A percentile compares a stretch with the other conserved stretches of the same genome.
These are phyloP conservation scores for Pseudocercospora vitis DNA, from an alignment of 2,329 filamentous ascomycete species.

Conservation along the genomic window DNA sequence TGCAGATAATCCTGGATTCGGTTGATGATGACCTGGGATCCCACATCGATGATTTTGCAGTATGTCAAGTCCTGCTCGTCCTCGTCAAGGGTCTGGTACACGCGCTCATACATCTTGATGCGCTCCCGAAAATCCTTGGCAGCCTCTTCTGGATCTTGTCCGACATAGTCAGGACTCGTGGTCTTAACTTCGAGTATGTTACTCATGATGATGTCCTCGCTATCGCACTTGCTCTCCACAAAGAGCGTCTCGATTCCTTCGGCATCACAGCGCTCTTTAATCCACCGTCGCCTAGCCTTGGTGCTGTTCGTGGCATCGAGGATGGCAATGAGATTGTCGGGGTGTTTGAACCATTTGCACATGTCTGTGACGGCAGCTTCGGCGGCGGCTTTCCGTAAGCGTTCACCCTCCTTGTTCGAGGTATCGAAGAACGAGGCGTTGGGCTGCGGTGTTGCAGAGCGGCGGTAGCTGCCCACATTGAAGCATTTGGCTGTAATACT, in stretches of 20 bases:
- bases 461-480: slow-evolving; percentile 95
- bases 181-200: slow-evolving; percentile 94
- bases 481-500: slow-evolving; percentile 92
- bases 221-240: slow-evolving; percentile 95
- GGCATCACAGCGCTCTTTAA: slow-evolving; percentile 72
- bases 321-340: slow-evolving; percentile 82
- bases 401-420: slow-evolving; percentile 85
- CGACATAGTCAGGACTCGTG: slow-evolving; percentile 89
- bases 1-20: slow-evolving; percentile 95
- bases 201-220: slow-evolving; percentile 94
- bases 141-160: slow-evolving; percentile 88
- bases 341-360: slow-evolving; percentile 82
- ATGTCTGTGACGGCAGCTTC: slow-evolving; percentile 92
- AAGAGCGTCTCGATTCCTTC: slow-evolving; percentile 84
- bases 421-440: slow-evolving; percentile 94
- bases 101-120: slow-evolving; percentile 95
- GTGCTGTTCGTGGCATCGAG: slow-evolving; percentile 97
- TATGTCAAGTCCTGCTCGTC: slow-evolving; percentile 89
- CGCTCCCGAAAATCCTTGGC: slow-evolving; percentile 90
- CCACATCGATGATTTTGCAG: slow-evolving; percentile 95
- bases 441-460: slow-evolving; percentile 83
- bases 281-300: slow-evolving; percentile 85
- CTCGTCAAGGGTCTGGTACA: slow-evolving; percentile 89
- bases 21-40: slow-evolving; percentile 96
- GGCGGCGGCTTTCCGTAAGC: slow-evolving; percentile 80